Conservation (phyloP, 1,284 basidiomycete genomes). For the Puccinia coronata region DNA sequence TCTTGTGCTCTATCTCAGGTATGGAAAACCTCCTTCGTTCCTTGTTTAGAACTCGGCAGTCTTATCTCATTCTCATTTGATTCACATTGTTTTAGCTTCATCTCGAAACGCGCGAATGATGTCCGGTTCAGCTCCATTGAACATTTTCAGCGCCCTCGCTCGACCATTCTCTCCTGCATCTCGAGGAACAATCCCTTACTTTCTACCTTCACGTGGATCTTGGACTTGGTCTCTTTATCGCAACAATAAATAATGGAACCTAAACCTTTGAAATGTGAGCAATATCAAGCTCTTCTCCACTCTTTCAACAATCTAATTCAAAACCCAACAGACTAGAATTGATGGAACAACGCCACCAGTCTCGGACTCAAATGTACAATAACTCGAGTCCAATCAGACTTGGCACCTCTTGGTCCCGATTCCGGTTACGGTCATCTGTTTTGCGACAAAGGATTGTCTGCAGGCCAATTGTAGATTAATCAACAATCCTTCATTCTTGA, state of each 20-base stretch:
- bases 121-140: too few relatives aligned
- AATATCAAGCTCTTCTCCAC: slow-evolving; percentile 17
- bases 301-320: slow-evolving; percentile 5
- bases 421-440: slow-evolving; percentile 40
- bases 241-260: background rate
- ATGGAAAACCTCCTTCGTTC: too few relatives aligned
- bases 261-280: background rate
- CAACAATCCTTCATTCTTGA: background rate
- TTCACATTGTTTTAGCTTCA: too few relatives aligned
- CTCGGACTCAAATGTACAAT: slow-evolving; percentile 37
- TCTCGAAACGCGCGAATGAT: too few relatives aligned
- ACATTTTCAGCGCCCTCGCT: background rate
- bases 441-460: slow-evolving; percentile 38
- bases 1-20: too few relatives aligned
- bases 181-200: background rate
- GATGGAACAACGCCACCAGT: slow-evolving; percentile 19
- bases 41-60: too few relatives aligned
- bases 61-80: too few relatives aligned
- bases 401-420: slow-evolving; percentile 22
- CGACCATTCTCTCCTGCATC: background rate
- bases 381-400: slow-evolving; percentile 19
- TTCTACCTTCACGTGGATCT: background rate
- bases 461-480: slow-evolving; percentile 5
- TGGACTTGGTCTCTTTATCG: background rate
- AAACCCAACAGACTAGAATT: background rate